Base-by-base conservation (phyloP, 164 flowering plant genomes). In the Stephania japonica region DNA sequence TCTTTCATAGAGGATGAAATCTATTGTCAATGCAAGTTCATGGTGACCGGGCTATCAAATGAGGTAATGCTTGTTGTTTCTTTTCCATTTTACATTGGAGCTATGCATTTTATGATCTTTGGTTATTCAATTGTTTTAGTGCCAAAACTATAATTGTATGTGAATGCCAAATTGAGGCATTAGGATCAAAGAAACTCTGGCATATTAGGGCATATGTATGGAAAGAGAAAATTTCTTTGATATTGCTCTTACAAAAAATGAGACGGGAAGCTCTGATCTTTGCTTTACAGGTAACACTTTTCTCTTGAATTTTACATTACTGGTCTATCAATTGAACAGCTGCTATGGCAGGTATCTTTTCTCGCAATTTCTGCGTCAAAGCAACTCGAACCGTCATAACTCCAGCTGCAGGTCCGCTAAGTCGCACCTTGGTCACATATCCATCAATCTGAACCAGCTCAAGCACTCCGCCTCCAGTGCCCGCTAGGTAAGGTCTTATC, bases 361-460 rank as follows among this genome's bases (percentile, higher is more conserved):
- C 98, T 83, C 97, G 87, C 79, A 92, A 73, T 67, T 92, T 94
- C 71, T 94, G 97, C 21, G 97, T 87, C n/a, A 92, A 77, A 56
- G 98, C 98, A n/a, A 94, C 98, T 4, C 98, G 91, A 8, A 92
- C 97, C 12, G 98, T 94, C 93, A 88, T 89, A 16, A 94, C 97
- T 14, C 85, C 84, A 64, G 98, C 97, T 72, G 97, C 97, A 63
- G 98, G 94, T 1, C 97, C 97, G 73, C 87, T 86, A 2, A 92
- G 87, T 68, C 90, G 85, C 69, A 92, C 91, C 78, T 84, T 89
- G 63, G 86, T 91, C 25, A 87, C 86, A 70, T 84, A 87, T 8
- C 82, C 94, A 59, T 87, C 71, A 25, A 91, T 92, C 77, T 86
- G 80, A 68, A 84, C 84, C 23, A 94, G 89, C 83, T 92, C 95